Evolutionary conservation across 148 eudicot genomes (phyloP).

Genomic region (Drosera capensis): DNA sequence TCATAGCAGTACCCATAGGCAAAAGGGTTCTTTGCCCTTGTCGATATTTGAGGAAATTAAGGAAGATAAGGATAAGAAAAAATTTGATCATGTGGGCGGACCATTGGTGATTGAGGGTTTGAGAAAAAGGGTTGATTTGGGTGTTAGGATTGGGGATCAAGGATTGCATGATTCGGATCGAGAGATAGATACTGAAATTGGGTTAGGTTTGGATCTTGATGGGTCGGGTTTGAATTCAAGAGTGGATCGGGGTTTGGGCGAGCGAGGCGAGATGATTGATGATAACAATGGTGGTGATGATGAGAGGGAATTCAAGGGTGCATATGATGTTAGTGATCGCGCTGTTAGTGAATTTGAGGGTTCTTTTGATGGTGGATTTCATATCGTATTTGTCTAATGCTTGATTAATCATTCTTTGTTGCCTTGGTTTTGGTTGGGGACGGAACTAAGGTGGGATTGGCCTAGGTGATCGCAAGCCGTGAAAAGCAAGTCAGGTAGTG

Average conservation of each 20-base stretch:
- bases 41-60: constrained; percentile 51
- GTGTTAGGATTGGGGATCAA: constrained; percentile 5
- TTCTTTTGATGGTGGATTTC: not conserved
- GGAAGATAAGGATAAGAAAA: constrained; percentile 16
- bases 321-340: constrained; percentile 17
- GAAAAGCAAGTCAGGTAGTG: no score
- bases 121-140: constrained; percentile 4
- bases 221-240: not conserved
- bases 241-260: constrained; percentile 5
- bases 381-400: not conserved
- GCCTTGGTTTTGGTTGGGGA: no score
- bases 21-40: constrained; percentile 51
- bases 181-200: constrained; percentile 16
- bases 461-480: no score
- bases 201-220: constrained; percentile 2
- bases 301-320: constrained; percentile 74
- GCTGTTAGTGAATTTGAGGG: constrained; percentile 9
- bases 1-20: constrained; percentile 25
- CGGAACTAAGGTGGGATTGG: no score
- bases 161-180: constrained; percentile 13
- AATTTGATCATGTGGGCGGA: constrained; percentile 1
- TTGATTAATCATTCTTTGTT: not conserved
- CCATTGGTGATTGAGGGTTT: constrained; percentile 4
- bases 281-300: no score
- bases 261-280: constrained; percentile 11